phyloP scores from a whole-genome alignment of 1,284 basidiomycete genomes.

The Melampsora americana region DNA sequence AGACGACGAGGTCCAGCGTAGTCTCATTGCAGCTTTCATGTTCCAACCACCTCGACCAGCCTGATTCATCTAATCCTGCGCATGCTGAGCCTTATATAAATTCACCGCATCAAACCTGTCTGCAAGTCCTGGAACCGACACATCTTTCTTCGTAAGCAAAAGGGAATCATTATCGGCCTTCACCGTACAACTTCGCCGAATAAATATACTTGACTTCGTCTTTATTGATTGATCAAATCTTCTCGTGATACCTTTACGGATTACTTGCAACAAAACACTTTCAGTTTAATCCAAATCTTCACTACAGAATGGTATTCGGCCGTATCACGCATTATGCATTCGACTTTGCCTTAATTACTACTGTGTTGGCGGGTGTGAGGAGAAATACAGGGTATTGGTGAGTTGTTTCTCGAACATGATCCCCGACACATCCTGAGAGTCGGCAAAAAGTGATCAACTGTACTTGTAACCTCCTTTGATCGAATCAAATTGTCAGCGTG shows the following conservation, averaged over 20 bases:
- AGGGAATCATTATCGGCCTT: no score
- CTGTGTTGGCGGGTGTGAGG: constrained; percentile 28
- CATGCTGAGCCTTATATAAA: no score
- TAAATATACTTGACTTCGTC: no score
- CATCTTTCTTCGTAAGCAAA: no score
- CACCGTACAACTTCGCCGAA: no score
- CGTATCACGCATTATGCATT: constrained; percentile 37
- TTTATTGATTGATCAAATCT: no score
- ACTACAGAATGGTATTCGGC: constrained; percentile 17
- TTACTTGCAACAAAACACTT: no score
- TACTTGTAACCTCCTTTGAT: background rate
- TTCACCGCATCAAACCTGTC: no score
- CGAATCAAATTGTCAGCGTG: constrained; percentile 5
- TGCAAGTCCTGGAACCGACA: no score
- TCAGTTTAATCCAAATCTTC: background rate
- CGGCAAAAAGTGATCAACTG: background rate
- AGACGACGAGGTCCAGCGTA: background rate
- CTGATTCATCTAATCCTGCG: background rate
- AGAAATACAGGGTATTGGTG: constrained; percentile 32
- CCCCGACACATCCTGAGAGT: background rate
- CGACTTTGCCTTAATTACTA: constrained; percentile 31
- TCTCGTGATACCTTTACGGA: no score
- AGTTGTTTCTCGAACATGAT: background rate
- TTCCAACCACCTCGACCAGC: background rate
- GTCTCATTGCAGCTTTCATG: background rate